Evolutionary conservation across 2,329 filamentous ascomycete genomes (phyloP).

Genomic region (Cordyceps cicadae): DNA sequence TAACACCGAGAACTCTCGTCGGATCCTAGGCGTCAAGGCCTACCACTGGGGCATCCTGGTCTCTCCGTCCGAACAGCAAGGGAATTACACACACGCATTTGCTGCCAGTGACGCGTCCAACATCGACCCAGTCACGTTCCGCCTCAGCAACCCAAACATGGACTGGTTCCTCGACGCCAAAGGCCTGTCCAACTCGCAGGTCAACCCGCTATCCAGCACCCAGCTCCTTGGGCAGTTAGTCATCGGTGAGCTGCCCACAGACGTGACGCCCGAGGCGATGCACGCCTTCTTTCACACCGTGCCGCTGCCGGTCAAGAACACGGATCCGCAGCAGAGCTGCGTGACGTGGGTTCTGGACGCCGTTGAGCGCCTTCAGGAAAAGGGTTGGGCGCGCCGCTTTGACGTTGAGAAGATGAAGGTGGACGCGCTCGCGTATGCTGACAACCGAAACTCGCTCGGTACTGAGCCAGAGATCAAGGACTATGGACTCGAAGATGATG

Average conservation of each 20-base stretch:
- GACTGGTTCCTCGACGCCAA: background rate
- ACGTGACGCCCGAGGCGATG: background rate
- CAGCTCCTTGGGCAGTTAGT: background rate
- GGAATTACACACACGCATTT: background rate
- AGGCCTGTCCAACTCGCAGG: too few species aligned
- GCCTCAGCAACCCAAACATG: background rate
- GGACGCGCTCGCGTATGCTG: background rate
- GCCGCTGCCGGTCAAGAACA: background rate
- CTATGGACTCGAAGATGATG: background rate
- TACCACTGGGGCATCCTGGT: background rate
- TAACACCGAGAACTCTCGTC: too few species aligned
- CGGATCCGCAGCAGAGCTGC: background rate
- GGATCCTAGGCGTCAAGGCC: background rate
- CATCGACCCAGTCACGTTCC: background rate
- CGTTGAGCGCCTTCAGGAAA: background rate
- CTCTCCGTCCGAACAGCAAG: background rate
- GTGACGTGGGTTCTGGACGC: background rate
- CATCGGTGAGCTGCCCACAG: background rate
- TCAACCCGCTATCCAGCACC: background rate
- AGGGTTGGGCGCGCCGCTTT: background rate
- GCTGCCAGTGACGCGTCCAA: background rate
- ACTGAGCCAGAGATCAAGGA: background rate
- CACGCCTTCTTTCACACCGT: background rate
- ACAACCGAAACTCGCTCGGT: background rate
- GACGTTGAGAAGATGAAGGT: background rate